Evolutionary conservation across 2,329 filamentous ascomycete genomes (phyloP).

Genomic region (Alternaria brassicicola): DNA sequence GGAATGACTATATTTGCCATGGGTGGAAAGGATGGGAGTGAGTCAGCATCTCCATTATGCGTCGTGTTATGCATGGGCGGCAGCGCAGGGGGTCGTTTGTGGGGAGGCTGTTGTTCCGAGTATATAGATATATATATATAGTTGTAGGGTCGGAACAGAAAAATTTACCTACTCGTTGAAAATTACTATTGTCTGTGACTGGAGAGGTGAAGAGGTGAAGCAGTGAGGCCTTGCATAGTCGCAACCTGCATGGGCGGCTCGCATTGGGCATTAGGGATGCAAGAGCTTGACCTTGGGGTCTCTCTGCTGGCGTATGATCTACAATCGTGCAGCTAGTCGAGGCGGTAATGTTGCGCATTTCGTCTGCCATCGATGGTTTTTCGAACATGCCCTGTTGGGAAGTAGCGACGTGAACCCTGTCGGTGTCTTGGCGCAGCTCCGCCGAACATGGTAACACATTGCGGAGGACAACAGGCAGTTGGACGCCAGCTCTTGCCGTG

Average conservation of each 20-base stretch:
- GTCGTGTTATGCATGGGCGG: constrained; percentile 22
- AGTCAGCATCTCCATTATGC: constrained; percentile 32
- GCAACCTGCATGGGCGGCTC: background rate
- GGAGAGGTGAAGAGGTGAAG: background rate
- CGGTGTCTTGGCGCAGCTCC: constrained; percentile 34
- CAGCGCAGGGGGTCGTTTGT: constrained; percentile 29
- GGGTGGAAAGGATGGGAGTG: constrained; percentile 25
- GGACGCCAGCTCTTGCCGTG: background rate
- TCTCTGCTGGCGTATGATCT: background rate
- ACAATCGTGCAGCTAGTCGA: constrained; percentile 7
- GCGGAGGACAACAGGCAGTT: constrained; percentile 16
- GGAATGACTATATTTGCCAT: constrained; percentile 19
- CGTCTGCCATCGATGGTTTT: constrained; percentile 28
- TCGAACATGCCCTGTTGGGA: constrained; percentile 26
- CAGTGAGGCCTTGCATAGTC: background rate
- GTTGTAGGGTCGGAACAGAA: constrained; percentile 33
- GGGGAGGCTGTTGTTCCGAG: constrained; percentile 34
- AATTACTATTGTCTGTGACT: background rate
- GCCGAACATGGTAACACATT: constrained; percentile 36
- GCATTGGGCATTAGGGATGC: background rate
- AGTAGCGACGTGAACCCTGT: constrained; percentile 34
- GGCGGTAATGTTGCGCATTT: constrained; percentile 30
- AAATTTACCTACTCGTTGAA: constrained; percentile 23
- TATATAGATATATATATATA: constrained; percentile 47
- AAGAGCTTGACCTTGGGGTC: background rate